phyloP scores from a whole-genome alignment of 1,284 basidiomycete genomes.

The Cryptococcus maquisensis region DNA sequence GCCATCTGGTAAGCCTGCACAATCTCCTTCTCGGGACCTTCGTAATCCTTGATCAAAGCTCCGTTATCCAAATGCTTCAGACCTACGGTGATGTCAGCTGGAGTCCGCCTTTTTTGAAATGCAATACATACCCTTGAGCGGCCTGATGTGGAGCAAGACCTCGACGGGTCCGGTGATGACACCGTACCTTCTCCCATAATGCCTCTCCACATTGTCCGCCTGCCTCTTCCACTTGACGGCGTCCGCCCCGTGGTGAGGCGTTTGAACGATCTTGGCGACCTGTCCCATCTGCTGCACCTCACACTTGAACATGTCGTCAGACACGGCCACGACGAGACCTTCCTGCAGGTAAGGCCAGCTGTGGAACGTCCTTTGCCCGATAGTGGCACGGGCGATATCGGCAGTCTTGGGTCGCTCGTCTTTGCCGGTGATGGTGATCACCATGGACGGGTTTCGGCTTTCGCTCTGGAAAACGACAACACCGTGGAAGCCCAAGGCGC shows the following conservation, averaged over 20 bases:
- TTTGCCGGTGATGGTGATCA: constrained; percentile 76
- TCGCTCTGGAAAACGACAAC: constrained; percentile 93
- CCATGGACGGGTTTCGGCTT: constrained; percentile 85
- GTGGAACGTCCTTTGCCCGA: constrained; percentile 74
- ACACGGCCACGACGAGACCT: constrained; percentile 78
- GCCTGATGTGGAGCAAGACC: constrained; percentile 73
- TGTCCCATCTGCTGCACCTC: constrained; percentile 61
- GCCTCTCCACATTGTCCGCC: constrained; percentile 72
- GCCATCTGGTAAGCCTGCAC: constrained; percentile 83
- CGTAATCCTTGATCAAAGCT: constrained; percentile 92
- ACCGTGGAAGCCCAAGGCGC: constrained; percentile 73
- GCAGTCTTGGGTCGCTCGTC: constrained; percentile 65
- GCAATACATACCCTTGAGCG: constrained; percentile 68
- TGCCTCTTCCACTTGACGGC: constrained; percentile 69
- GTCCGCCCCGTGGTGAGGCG: constrained; percentile 64
- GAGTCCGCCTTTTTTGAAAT: not conserved
- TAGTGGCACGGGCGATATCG: constrained; percentile 68
- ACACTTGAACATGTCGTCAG: constrained; percentile 83
- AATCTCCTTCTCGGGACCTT: constrained; percentile 70
- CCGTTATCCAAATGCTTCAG: constrained; percentile 83
- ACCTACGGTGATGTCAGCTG: constrained; percentile 52
- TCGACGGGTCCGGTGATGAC: constrained; percentile 79
- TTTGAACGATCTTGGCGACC: constrained; percentile 60
- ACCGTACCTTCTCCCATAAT: constrained; percentile 85
- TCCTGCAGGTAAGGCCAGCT: constrained; percentile 96